Evolutionary conservation across 306 rosid species (phyloP).

Genomic region (Alnus rubra): DNA sequence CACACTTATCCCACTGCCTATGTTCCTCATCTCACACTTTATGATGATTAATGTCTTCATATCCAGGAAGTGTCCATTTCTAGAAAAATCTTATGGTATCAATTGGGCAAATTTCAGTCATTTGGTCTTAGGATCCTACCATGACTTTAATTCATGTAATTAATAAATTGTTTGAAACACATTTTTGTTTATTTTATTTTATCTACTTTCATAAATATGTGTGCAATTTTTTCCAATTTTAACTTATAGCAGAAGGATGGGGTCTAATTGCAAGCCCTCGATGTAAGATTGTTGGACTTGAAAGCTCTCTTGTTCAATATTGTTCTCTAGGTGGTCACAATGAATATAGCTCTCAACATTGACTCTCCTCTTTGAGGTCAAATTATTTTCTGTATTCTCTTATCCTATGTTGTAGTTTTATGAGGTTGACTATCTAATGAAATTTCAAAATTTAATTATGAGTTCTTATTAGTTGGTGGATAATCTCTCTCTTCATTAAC

Average conservation of each 20-base stretch:
- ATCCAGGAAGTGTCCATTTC: neutral
- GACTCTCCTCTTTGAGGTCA: too few relatives aligned
- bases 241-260: too few relatives aligned
- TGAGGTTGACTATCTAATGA: neutral
- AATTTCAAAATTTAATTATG: neutral
- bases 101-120: neutral
- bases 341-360: neutral
- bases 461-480: neutral
- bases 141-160: neutral
- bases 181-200: neutral
- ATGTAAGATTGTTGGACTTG: neutral
- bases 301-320: neutral
- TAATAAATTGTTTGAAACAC: neutral
- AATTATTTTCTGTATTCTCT: too few relatives aligned
- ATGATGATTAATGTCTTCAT: neutral
- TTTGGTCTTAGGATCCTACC: neutral
- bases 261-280: neutral
- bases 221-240: neutral
- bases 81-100: neutral
- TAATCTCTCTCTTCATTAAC: neutral
- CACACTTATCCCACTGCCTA: too few relatives aligned
- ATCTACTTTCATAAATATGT: neutral
- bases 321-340: neutral
- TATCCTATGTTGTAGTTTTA: neutral
- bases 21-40: too few relatives aligned